Base-by-base conservation (phyloP, 2,329 filamentous ascomycete species). In the Aspergillus japonicus region DNA sequence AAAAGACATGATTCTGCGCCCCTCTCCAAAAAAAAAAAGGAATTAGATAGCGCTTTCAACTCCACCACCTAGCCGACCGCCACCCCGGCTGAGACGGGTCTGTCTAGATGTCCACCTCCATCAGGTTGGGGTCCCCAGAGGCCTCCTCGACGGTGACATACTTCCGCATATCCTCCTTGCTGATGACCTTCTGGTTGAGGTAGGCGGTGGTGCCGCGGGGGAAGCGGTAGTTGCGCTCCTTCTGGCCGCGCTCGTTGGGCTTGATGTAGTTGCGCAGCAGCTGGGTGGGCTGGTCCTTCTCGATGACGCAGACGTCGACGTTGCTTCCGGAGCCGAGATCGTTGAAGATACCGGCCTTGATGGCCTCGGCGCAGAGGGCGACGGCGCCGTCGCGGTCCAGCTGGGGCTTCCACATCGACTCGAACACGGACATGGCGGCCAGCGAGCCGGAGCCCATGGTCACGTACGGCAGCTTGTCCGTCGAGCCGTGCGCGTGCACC, bases 401-500 rank as follows among this genome's bases (percentile, higher is more conserved):
- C 62, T 87, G 80, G 7, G 87, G 81, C 84, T 93, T 91, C 96
- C 96, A 99, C 79, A 89, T 88, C 53, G 93, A 96, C 83, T 99
- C 95, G 74, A 99, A 99, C 54, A 99, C 90, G 33, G 91, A 91
- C 95, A 99, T 99, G 74, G 95, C 95, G 29, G 95, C 95, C 67
- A 99, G 83, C 51, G 92, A 96, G 65, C 95, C 95, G 24, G 91
- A 96, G 57, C 95, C 95, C 95, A 99, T 99, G 66, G 96, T 99
- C 68, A 99, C 96, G 78, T 99, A 99, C 54, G 95, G 95, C 52
- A 99, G 88, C 83, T 98, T 99, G 82, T 99, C 95, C 63, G 95
- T 99, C 72, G 90, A 95, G 67, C 96, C 95, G 83, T 99, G 96
- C 61, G 95, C 95, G 80, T 99, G 95, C 48, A 99, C 95, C 65